Percentiles rank a stretch among this genome's conserved stretches.
These are phyloP conservation scores for Silene uniflora DNA, from an alignment of 148 eudicot species.

Conservation along the genomic window DNA sequence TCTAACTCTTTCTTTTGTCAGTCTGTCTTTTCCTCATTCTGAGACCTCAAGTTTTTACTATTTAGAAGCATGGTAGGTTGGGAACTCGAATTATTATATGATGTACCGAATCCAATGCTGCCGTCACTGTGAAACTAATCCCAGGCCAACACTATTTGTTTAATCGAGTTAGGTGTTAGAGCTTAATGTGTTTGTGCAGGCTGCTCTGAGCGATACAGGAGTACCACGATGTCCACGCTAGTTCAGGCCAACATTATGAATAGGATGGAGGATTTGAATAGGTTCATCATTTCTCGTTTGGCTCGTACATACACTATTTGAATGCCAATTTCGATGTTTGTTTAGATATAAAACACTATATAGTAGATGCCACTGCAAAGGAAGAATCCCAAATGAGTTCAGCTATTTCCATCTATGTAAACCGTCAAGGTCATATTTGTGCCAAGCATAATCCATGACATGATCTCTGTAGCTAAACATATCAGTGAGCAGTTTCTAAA, in stretches of 20 bases:
- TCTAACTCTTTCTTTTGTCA: background rate
- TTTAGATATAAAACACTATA: slow-evolving; percentile 74
- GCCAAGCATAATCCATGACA: slow-evolving; percentile 87
- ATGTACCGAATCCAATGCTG: too few relatives aligned
- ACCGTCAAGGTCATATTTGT: slow-evolving; percentile 68
- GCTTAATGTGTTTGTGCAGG: slow-evolving; percentile 31
- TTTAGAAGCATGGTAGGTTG: background rate
- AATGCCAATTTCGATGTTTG: background rate
- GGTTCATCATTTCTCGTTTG: too few relatives aligned
- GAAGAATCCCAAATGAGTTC: slow-evolving; percentile 97
- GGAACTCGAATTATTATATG: background rate
- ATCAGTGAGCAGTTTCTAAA: slow-evolving; percentile 70
- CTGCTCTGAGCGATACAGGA: slow-evolving; percentile 83
- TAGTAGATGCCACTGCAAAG: slow-evolving; percentile 84
- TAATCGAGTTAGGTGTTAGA: too few relatives aligned
- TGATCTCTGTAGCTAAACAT: slow-evolving; percentile 82
- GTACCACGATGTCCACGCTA: slow-evolving; percentile 63
- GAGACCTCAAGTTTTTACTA: background rate
- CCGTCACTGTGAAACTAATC: background rate
- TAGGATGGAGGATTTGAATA: too few relatives aligned
- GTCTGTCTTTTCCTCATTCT: background rate
- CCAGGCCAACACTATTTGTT: too few relatives aligned
- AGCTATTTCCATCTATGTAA: slow-evolving; percentile 65
- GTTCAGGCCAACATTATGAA: too few relatives aligned
- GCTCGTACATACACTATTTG: too few relatives aligned